Conservation (phyloP, 73 alveolate species). For the Tetrahymena thermophila region DNA sequence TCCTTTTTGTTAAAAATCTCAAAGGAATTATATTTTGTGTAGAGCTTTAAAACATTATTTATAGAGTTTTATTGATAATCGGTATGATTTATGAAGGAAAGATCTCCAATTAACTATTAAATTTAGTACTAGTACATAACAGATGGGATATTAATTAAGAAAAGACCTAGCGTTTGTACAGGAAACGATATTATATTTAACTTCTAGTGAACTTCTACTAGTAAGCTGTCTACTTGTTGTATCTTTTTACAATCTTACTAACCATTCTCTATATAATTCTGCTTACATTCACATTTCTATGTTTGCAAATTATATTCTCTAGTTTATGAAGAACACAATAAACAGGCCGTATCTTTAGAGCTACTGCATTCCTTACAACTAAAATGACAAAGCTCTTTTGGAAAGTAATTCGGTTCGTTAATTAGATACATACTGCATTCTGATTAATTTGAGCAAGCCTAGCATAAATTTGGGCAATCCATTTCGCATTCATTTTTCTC, state of each 20-base stretch:
- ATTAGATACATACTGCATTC: neutral
- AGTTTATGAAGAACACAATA: neutral
- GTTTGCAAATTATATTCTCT: neutral
- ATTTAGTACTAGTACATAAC: neutral
- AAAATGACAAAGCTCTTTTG: neutral
- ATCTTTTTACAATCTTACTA: neutral
- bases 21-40: neutral
- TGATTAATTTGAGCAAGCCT: neutral
- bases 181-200: neutral
- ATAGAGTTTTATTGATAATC: neutral
- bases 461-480: neutral
- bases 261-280: neutral
- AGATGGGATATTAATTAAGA: neutral
- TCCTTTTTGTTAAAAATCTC: neutral
- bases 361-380: neutral
- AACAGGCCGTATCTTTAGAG: neutral
- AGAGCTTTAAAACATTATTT: neutral
- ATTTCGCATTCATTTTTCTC: neutral
- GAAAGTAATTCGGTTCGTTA: neutral
- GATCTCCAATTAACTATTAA: neutral
- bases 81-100: neutral
- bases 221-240: neutral
- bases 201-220: neutral
- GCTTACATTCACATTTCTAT: neutral
- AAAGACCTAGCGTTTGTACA: neutral